These are phyloP conservation scores for Pestalotiopsis sp. DNA, from an alignment of 2,329 filamentous ascomycete species.

Conservation along the genomic window DNA sequence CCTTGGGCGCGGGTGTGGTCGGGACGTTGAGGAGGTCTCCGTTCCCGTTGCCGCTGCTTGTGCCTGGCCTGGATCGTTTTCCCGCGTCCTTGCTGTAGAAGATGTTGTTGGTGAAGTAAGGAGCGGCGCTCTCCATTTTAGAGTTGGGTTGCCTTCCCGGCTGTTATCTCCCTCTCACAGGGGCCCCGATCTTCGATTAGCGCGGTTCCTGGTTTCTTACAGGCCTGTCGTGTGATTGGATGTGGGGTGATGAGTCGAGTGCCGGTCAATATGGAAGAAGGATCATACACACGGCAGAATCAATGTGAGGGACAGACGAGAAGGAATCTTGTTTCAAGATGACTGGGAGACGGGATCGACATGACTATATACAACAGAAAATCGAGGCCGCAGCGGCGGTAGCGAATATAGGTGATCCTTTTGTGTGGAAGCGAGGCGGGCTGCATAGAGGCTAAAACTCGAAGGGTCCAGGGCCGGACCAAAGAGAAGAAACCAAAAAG, in stretches of 20 bases:
- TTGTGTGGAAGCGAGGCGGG: neutral
- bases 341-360: neutral
- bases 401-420: neutral
- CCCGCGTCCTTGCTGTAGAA: slow-evolving; percentile 19
- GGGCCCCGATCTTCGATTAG: slow-evolving; percentile 9
- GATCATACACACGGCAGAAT: neutral
- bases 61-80: slow-evolving; percentile 35
- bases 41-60: slow-evolving; percentile 38
- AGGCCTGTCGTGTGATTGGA: neutral
- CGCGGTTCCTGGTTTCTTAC: slow-evolving; percentile 1
- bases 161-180: slow-evolving; percentile 4
- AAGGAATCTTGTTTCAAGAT: neutral
- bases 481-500: neutral
- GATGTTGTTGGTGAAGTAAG: slow-evolving; percentile 28
- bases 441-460: neutral
- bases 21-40: slow-evolving; percentile 13
- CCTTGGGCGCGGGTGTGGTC: slow-evolving; percentile 37
- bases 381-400: neutral
- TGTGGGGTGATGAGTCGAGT: neutral
- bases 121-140: slow-evolving; percentile 14
- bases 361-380: neutral
- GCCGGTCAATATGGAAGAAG: neutral
- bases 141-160: neutral
- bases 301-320: neutral
- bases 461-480: neutral